Conservation (phyloP, 2,329 filamentous ascomycete species). For the Cladobotryum mycophilum region DNA sequence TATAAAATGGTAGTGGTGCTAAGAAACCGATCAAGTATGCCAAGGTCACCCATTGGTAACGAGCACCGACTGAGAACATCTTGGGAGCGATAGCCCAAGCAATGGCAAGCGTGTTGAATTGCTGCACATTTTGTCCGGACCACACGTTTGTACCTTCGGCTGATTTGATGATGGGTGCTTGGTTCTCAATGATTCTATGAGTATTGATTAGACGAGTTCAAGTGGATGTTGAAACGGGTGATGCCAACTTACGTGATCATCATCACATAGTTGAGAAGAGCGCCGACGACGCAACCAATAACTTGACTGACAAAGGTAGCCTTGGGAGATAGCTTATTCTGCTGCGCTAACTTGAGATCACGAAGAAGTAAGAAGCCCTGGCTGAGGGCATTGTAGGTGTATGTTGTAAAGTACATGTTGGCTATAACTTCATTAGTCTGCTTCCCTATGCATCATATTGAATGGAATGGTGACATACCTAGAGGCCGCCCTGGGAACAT, state of each 20-base stretch:
- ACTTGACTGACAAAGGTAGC: conserved; percentile 28
- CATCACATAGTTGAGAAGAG: conserved; percentile 40
- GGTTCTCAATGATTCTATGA: conserved; percentile 35
- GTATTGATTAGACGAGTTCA: background rate
- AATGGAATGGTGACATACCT: conserved; percentile 18
- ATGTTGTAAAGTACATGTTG: conserved; percentile 38
- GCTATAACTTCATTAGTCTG: background rate
- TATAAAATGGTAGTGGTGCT: conserved; percentile 36
- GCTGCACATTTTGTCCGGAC: conserved; percentile 39
- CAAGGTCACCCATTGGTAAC: conserved; percentile 16
- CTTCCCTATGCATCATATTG: background rate
- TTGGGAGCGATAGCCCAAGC: conserved; percentile 22
- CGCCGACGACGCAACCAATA: conserved; percentile 34
- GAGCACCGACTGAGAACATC: conserved; percentile 15
- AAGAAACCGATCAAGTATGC: conserved; percentile 20
- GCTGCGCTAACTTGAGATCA: conserved; percentile 25
- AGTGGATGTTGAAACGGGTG: too few species aligned
- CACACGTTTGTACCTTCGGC: conserved; percentile 37
- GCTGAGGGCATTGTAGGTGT: conserved; percentile 26
- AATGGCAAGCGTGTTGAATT: conserved; percentile 34
- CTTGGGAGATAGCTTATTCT: conserved; percentile 21
- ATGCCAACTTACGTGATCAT: conserved; percentile 23
- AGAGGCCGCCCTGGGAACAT: conserved; percentile 35
- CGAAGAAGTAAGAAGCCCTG: conserved; percentile 26
- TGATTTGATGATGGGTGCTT: conserved; percentile 29